Base-by-base conservation (phyloP, 345 rosid genomes). In the Populus tremula region DNA sequence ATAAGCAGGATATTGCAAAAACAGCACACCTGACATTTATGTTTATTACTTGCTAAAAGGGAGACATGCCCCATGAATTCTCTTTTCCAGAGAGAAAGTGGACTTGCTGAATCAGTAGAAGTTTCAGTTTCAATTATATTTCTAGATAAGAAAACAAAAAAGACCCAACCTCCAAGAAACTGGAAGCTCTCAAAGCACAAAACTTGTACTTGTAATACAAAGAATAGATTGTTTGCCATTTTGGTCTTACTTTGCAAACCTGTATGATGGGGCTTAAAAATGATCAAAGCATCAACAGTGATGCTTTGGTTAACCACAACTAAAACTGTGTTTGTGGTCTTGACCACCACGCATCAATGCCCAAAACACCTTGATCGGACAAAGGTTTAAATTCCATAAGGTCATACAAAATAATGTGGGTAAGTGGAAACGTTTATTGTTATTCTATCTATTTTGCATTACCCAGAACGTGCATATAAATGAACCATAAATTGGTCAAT, bases 1-100 rank as follows among this genome's bases (percentile, higher is more conserved):
- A 63, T 62, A 71, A 69, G 67, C 62, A n/a, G 53, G 75, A 43
- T 43, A 76, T 49, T 49, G 70, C 53, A 82, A 50, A 71, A 23
- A 17, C 62, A 35, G 25, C 23, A 69, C 12, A 63, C 18, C 18
- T 33, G 6, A 29, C 9, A 73, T 2, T n/a, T 23, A 62, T 3
- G 56, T 8, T 12, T 31, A 36, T 68, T 33, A 54, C 27, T 17
- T 20, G n/a, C 8, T 53, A 68, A 68, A 36, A 12, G 1, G 50
- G 71, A 20, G 39, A 38, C 50, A 68, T 20, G 8, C 47, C 59
- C 16, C 18, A 2, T 14, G 16, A 43, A 74, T 17, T 63, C 33
- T 43, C 41, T 63, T 27, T 29, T 38, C 59, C 47, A 45, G 17
- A 64, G 70, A 64, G 14, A 64, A 5, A 71, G 23, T 5, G 63